Base-by-base conservation (phyloP, 2,329 filamentous ascomycete species). In the Tolypocladium tropicale region DNA sequence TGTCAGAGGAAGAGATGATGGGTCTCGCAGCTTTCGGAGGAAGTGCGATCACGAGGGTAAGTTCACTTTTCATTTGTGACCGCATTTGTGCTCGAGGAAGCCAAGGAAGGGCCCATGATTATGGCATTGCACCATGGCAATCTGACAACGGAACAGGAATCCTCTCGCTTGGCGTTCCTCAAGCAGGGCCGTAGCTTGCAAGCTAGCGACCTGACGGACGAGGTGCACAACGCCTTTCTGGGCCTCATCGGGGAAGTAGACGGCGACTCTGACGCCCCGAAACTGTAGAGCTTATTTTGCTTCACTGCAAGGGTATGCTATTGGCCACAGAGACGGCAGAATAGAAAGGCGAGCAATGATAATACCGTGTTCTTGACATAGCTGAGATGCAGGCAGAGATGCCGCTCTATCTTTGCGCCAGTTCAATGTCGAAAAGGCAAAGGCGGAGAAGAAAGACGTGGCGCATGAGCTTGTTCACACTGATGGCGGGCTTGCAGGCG, bases 161-260 rank as follows among this genome's bases (percentile, higher is more conserved):
- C 88, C 68, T 96, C 93, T 23, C 82, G 90, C 53, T 76, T 92
- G 57, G 94, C 94, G 0, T 99, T 95, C 72, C 78, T 82, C 64
- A 89, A 92, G 70, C 89, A 86, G 66, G 93, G 94, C 1, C 82
- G 94, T 61, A 90, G 89, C 67, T 74, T 99, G 68, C 94, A 97
- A 75, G 94, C 94, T 1, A 91, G 89, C 62, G 94, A 97, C 72
- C 74, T 99, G 68, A 96, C 93, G 0, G 90, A 94, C 21, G 88
- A 96, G 72, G 88, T 99, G 11, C 87, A 95, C 65, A 76, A 76
- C 36, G 88, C 91, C 0, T 97, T 96, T 70, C 70, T 88, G 65
- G 84, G 84, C 58, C 70, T 96, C 21, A 87, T 96, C 66, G 92
- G 90, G 0, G 89, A 92, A 62, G 78, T 80, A 4, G 81, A 80